A percentile compares a stretch with the other conserved stretches of the same genome.
These are phyloP conservation scores for Globisporangium barbulae DNA, from an alignment of 352 stramenopile genomes.

Conservation along the genomic window DNA sequence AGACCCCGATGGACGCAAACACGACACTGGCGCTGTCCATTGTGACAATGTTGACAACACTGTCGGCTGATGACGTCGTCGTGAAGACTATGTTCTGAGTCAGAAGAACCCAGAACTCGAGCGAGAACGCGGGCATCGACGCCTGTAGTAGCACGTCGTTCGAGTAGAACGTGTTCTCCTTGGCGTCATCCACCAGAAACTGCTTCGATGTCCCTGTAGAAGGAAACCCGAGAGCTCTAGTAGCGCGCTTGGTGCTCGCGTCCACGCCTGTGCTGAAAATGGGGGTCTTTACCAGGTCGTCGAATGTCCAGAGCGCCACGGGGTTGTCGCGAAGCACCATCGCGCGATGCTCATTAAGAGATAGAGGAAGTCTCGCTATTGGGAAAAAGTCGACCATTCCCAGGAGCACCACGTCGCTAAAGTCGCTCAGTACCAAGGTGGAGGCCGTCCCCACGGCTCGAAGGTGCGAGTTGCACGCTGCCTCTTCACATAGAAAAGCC, in stretches of 20 bases:
- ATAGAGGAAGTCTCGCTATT: slow-evolving; percentile 38
- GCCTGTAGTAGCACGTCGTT: slow-evolving; percentile 38
- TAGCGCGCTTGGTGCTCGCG: slow-evolving; percentile 5
- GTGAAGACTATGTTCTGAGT: background rate
- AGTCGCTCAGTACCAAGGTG: slow-evolving; percentile 42
- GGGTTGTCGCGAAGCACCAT: slow-evolving; percentile 66
- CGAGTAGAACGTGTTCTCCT: slow-evolving; percentile 58
- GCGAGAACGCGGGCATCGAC: slow-evolving; percentile 49
- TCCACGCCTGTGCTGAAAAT: slow-evolving; percentile 10
- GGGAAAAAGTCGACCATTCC: slow-evolving; percentile 40
- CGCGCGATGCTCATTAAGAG: slow-evolving; percentile 39
- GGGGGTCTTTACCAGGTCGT: slow-evolving; percentile 28
- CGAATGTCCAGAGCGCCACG: slow-evolving; percentile 54
- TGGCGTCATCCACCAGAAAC: slow-evolving; percentile 38
- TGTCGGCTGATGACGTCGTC: background rate
- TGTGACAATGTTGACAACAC: slow-evolving; percentile 11
- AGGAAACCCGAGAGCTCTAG: slow-evolving; percentile 10
- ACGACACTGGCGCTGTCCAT: slow-evolving; percentile 7
- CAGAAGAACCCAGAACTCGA: slow-evolving; percentile 61
- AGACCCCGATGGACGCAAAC: slow-evolving; percentile 12
- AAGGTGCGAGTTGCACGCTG: slow-evolving; percentile 24
- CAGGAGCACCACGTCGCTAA: slow-evolving; percentile 47
- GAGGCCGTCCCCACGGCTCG: slow-evolving; percentile 14
- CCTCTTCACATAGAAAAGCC: slow-evolving; percentile 30
- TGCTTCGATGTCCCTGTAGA: slow-evolving; percentile 12